phyloP scores from a whole-genome alignment of 2,329 filamentous ascomycete species.

The Arthrobotrys entomopaga region DNA sequence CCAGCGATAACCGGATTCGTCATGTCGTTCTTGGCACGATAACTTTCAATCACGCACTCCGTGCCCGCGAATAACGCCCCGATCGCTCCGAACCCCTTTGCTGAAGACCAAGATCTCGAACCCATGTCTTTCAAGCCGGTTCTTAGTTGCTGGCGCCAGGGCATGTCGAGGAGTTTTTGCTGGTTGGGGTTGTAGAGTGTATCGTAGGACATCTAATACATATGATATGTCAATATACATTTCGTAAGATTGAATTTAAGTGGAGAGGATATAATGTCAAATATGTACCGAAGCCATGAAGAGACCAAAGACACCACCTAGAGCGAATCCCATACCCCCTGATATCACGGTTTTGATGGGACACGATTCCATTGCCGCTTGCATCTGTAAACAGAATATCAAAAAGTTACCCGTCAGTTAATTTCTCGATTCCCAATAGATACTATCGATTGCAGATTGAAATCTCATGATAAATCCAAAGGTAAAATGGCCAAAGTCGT shows the following conservation, averaged over 20 bases:
- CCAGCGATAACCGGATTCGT: conserved; percentile 87
- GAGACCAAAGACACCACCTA: conserved; percentile 92
- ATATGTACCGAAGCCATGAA: conserved; percentile 92
- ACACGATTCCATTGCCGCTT: conserved; percentile 89
- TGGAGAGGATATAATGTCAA: background rate
- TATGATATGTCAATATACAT: background rate
- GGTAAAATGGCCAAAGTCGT: too few relatives aligned
- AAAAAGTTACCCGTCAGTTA: background rate
- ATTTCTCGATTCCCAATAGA: too few relatives aligned
- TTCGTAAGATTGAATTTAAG: background rate
- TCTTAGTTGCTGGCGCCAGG: conserved; percentile 83
- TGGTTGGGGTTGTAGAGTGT: conserved; percentile 66
- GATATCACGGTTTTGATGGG: conserved; percentile 87
- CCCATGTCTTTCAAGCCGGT: conserved; percentile 96
- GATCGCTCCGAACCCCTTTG: conserved; percentile 94
- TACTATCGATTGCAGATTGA: conserved; percentile 43
- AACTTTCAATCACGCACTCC: conserved; percentile 93
- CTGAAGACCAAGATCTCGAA: conserved; percentile 78
- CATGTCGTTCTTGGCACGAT: conserved; percentile 92
- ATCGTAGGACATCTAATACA: conserved; percentile 90
- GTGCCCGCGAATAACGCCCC: conserved; percentile 91
- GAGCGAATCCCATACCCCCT: conserved; percentile 90
- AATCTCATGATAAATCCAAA: too few relatives aligned
- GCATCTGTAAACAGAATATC: conserved; percentile 70
- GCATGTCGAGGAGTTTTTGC: conserved; percentile 72